These are phyloP conservation scores for Rhytidhysteron rufulum DNA, from an alignment of 2,329 filamentous ascomycete species.

Conservation along the genomic window DNA sequence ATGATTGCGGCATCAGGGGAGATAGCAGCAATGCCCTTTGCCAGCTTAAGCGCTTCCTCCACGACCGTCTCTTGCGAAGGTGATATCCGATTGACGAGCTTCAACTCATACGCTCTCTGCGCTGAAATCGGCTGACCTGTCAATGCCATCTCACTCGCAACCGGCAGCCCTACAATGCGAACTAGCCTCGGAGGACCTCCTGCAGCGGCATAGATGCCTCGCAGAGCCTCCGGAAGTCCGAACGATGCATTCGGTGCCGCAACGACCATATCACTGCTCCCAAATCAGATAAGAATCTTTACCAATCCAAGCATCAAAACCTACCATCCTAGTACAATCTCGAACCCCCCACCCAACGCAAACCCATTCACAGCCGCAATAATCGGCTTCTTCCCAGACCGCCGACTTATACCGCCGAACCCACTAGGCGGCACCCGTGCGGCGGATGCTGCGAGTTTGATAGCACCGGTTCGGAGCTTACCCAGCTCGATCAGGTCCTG, in stretches of 20 bases:
- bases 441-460: conserved; percentile 19
- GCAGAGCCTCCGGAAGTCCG: conserved; percentile 51
- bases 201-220: conserved; percentile 53
- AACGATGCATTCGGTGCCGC: conserved; percentile 51
- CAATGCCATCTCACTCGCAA: conserved; percentile 49
- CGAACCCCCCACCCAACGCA: conserved; percentile 56
- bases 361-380: conserved; percentile 59
- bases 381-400: conserved; percentile 58
- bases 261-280: conserved; percentile 48
- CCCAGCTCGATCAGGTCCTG: conserved; percentile 50
- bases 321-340: conserved; percentile 54
- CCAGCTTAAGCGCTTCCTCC: conserved; percentile 33
- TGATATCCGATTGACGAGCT: conserved; percentile 40
- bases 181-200: conserved; percentile 52
- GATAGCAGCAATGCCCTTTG: conserved; percentile 30
- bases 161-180: conserved; percentile 45
- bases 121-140: conserved; percentile 46
- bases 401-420: conserved; percentile 53
- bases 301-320: too few species aligned
- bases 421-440: conserved; percentile 45
- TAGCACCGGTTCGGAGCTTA: conserved; percentile 23
- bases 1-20: conserved; percentile 37
- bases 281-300: neutral
- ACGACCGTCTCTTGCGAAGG: conserved; percentile 31
- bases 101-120: conserved; percentile 41